Percentiles rank a stretch among this genome's conserved stretches.
These are phyloP conservation scores for Xanthoparmelia taractica DNA, from an alignment of 495 filamentous ascomycete species.

Conservation along the genomic window DNA sequence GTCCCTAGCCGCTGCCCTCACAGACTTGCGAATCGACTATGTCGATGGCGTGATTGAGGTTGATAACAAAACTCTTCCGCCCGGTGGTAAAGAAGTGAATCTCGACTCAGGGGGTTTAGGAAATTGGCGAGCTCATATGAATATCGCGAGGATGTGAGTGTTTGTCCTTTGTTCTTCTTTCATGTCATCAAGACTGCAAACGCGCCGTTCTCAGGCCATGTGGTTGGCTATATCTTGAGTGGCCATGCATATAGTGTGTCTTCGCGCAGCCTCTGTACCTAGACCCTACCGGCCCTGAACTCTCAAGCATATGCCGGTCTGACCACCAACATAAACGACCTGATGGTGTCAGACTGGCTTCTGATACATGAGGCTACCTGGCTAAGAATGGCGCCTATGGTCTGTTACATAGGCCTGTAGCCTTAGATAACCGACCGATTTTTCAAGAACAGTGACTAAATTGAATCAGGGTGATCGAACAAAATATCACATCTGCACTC, in stretches of 20 bases:
- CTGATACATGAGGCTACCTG: slow-evolving; percentile 1
- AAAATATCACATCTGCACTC: slow-evolving; percentile 27
- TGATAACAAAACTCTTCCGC: neutral
- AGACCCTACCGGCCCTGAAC: neutral
- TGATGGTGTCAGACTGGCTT: slow-evolving; percentile 4
- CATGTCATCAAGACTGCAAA: neutral
- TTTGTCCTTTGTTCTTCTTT: neutral
- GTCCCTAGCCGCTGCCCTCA: slow-evolving; percentile 1
- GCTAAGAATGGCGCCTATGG: neutral
- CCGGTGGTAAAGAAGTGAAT: neutral
- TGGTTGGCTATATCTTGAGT: neutral
- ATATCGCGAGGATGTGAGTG: neutral
- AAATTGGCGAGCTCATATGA: slow-evolving; percentile 1
- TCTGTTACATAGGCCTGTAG: neutral
- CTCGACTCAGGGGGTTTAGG: neutral
- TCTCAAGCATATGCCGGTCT: neutral
- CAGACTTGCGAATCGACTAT: slow-evolving; percentile 1
- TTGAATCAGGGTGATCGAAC: slow-evolving; percentile 2
- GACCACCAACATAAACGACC: neutral
- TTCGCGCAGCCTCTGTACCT: neutral
- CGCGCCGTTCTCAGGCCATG: neutral
- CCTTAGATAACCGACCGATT: neutral
- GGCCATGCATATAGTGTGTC: neutral
- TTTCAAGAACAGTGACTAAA: neutral
- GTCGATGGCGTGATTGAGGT: neutral